Evolutionary conservation across 768 basidiomycete genomes (phyloP).

Genomic region (Exsudoporus frostii): DNA sequence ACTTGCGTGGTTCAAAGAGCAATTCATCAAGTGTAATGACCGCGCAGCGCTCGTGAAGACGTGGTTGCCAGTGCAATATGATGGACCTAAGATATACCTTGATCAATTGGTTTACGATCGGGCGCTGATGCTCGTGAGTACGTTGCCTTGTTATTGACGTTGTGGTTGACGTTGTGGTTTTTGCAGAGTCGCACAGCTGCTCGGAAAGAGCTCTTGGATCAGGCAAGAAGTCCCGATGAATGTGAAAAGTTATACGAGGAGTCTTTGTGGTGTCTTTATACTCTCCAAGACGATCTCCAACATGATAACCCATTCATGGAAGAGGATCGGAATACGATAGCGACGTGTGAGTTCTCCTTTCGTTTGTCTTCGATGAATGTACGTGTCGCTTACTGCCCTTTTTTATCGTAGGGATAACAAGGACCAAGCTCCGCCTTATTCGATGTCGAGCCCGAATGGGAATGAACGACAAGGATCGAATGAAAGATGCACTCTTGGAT

Average conservation of each 20-base stretch:
- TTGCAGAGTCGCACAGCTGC: conserved; percentile 88
- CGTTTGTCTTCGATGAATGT: neutral
- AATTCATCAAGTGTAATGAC: conserved; percentile 93
- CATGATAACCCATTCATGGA: conserved; percentile 81
- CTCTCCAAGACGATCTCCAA: conserved; percentile 87
- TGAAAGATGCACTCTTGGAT: conserved; percentile 75
- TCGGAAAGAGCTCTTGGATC: conserved; percentile 82
- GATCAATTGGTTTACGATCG: conserved; percentile 93
- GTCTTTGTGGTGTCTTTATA: conserved; percentile 90
- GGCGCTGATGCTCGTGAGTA: conserved; percentile 76
- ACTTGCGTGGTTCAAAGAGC: conserved; percentile 85
- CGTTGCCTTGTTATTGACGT: neutral
- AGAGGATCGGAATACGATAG: conserved; percentile 76
- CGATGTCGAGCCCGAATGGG: conserved; percentile 73
- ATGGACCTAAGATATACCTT: conserved; percentile 78
- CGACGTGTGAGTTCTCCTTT: conserved; percentile 54
- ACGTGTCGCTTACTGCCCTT: neutral
- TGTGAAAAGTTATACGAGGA: conserved; percentile 96
- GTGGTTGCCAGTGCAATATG: conserved; percentile 80
- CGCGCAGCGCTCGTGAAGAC: conserved; percentile 86
- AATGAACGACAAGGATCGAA: conserved; percentile 70
- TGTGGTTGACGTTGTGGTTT: neutral
- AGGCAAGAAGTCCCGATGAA: conserved; percentile 69
- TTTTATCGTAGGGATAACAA: conserved; percentile 66
- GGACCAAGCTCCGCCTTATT: conserved; percentile 79